phyloP scores from a whole-genome alignment of 78 protist species.

The Tieghemostelium lacteum region DNA sequence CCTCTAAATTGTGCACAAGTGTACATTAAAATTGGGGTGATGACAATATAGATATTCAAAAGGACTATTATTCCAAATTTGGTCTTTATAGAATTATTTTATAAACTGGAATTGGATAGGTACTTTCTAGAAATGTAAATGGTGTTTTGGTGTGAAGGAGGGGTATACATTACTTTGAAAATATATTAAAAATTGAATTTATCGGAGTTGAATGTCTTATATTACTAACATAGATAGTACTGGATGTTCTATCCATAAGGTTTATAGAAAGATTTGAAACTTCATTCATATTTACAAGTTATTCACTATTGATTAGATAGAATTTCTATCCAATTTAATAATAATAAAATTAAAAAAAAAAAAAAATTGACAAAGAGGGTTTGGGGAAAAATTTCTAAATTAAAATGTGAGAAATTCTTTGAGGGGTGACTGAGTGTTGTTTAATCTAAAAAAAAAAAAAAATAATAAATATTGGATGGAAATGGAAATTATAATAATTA shows the following conservation, averaged over 20 bases:
- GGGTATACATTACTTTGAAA: conserved; percentile 34
- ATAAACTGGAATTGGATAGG: no score
- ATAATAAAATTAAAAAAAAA: neutral
- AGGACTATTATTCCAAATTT: no score
- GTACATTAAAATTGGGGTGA: no score
- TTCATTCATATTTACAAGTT: conserved; percentile 49
- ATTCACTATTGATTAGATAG: no score
- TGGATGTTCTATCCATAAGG: conserved; percentile 73
- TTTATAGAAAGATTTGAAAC: conserved; percentile 41
- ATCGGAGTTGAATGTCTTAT: conserved; percentile 73
- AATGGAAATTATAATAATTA: no score
- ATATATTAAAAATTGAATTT: conserved; percentile 54
- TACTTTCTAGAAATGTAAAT: no score
- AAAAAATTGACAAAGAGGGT: neutral
- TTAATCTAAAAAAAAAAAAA: neutral
- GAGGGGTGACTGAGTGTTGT: neutral
- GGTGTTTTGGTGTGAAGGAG: no score
- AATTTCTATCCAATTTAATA: neutral
- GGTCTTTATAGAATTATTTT: no score
- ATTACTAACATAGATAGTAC: conserved; percentile 80
- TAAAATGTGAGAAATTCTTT: neutral
- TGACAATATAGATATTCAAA: no score
- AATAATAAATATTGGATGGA: neutral
- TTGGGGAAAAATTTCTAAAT: neutral
- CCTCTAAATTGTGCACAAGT: no score